Evolutionary conservation across 176 grass and related monocot species (phyloP).

Genomic region (Thinopyrum elongatum): DNA sequence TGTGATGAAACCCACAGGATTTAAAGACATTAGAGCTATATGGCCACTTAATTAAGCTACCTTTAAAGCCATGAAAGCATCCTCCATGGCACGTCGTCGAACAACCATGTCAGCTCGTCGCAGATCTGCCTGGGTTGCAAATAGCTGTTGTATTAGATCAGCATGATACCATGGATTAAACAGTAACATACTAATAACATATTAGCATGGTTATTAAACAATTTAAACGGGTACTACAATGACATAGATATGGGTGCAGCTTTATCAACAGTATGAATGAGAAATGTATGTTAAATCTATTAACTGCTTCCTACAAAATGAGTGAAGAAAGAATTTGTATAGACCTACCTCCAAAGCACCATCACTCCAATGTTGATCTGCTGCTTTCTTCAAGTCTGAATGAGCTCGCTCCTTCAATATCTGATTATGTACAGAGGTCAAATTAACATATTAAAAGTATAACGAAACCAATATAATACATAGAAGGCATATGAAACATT

Average conservation of each 20-base stretch:
- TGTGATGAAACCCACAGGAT: not conserved
- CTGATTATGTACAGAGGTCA: conserved; percentile 37
- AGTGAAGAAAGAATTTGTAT: conserved; percentile 15
- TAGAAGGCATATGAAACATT: conserved; percentile 17
- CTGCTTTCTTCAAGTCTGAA: conserved; percentile 88
- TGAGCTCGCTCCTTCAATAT: conserved; percentile 79
- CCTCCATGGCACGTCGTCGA: conserved; percentile 90
- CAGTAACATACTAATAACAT: not conserved
- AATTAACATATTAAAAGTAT: conserved; percentile 14
- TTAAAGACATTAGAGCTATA: not conserved
- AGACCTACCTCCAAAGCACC: conserved; percentile 96
- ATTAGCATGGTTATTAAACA: not conserved
- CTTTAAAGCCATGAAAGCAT: conserved; percentile 97
- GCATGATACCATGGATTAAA: conserved; percentile 13
- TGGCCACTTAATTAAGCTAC: conserved; percentile 26
- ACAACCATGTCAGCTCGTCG: conserved; percentile 77
- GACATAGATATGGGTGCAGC: not conserved
- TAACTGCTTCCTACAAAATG: conserved; percentile 10
- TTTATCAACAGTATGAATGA: not conserved
- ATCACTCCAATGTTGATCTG: conserved; percentile 95
- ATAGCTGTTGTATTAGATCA: conserved; percentile 32
- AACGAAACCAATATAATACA: not conserved
- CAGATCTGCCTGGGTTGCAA: conserved; percentile 71
- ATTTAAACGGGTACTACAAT: not conserved
- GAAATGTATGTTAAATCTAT: not conserved